A percentile compares a stretch with the other conserved stretches of the same genome.
Evolutionary conservation across 2,329 filamentous ascomycete species (phyloP).

Genomic region (Lojkania enalia): DNA sequence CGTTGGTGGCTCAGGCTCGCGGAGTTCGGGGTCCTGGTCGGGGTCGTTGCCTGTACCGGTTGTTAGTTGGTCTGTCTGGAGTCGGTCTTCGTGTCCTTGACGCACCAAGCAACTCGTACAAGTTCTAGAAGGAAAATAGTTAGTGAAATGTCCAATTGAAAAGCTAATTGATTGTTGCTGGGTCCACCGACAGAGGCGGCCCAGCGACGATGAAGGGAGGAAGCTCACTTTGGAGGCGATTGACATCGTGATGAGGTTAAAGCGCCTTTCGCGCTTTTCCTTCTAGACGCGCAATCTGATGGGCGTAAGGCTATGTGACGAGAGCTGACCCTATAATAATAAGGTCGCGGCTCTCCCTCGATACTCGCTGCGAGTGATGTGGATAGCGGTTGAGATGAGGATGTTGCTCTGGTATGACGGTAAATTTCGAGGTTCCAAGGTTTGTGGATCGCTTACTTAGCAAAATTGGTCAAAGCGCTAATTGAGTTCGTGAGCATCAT

Average conservation of each 20-base stretch:
- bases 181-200: neutral
- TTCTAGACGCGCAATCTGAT: constrained; percentile 48
- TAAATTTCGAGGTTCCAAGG: too few relatives aligned
- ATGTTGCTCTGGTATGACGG: too few relatives aligned
- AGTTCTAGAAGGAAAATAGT: constrained; percentile 69
- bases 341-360: constrained; percentile 46
- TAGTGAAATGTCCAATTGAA: constrained; percentile 48
- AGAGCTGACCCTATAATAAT: constrained; percentile 45
- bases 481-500: too few relatives aligned
- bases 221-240: constrained; percentile 50
- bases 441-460: too few relatives aligned
- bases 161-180: constrained; percentile 1
- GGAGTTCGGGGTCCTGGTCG: constrained; percentile 73
- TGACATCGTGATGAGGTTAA: constrained; percentile 43
- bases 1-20: constrained; percentile 74
- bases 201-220: constrained; percentile 8
- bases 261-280: constrained; percentile 52
- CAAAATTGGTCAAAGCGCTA: too few relatives aligned
- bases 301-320: constrained; percentile 30
- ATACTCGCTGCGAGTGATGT: constrained; percentile 22
- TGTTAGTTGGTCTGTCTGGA: constrained; percentile 23
- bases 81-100: constrained; percentile 11
- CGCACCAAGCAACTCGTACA: constrained; percentile 97
- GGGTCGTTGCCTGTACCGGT: constrained; percentile 65
- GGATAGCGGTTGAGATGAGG: constrained; percentile 27